These are phyloP conservation scores for Clonostachys rhizophaga DNA, from an alignment of 2,329 filamentous ascomycete species.

Conservation along the genomic window DNA sequence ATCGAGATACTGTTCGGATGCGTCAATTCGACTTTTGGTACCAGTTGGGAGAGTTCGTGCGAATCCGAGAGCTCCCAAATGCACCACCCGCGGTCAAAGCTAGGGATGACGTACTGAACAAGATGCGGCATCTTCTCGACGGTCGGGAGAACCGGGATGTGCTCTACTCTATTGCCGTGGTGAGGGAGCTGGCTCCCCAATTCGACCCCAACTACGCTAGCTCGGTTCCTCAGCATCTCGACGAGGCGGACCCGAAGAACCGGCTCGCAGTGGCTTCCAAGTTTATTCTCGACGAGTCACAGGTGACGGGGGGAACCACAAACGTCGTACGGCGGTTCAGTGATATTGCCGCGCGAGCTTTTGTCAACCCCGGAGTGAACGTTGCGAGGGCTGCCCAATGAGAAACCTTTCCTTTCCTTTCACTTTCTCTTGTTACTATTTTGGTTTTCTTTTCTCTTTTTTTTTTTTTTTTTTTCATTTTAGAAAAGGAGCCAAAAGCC, in stretches of 20 bases:
- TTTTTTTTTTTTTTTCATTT: no score
- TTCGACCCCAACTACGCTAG: conserved; percentile 46
- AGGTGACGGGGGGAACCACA: conserved; percentile 62
- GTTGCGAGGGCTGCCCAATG: conserved; percentile 17
- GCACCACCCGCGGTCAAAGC: conserved; percentile 35
- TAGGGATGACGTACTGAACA: conserved; percentile 61
- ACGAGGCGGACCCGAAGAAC: conserved; percentile 62
- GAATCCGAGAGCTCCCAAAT: conserved; percentile 41
- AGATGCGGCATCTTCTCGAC: conserved; percentile 68
- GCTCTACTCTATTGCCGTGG: conserved; percentile 81
- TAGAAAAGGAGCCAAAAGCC: no score
- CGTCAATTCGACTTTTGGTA: conserved; percentile 81
- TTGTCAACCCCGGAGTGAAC: conserved; percentile 37
- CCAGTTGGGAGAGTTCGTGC: conserved; percentile 63
- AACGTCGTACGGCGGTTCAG: conserved; percentile 69
- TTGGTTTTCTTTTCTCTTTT: no score
- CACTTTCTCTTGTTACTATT: no score
- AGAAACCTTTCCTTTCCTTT: no score
- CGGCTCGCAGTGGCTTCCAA: conserved; percentile 65
- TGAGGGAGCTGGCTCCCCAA: conserved; percentile 61
- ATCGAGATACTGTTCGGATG: conserved; percentile 46
- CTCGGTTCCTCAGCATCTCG: conserved; percentile 52
- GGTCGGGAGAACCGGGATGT: conserved; percentile 85
- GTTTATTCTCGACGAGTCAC: conserved; percentile 63
- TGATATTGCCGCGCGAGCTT: conserved; percentile 54